Conservation (phyloP, 805 yeast genomes). For the Lachancea mirantina region DNA sequence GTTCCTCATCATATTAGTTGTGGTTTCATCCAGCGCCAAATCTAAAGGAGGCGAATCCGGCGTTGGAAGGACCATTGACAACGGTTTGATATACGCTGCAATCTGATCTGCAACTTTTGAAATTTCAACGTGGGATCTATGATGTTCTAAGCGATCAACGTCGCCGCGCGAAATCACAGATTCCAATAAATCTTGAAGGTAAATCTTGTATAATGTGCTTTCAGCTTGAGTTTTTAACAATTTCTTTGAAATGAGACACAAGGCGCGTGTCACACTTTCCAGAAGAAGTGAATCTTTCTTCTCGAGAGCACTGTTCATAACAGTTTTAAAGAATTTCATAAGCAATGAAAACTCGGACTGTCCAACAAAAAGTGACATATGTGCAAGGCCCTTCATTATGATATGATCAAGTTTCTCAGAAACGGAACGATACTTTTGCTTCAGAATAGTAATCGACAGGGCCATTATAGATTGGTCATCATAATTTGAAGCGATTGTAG, state of each 20-base stretch:
- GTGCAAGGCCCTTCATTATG: slow-evolving; percentile 55
- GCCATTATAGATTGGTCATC: slow-evolving; percentile 67
- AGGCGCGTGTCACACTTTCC: slow-evolving; percentile 42
- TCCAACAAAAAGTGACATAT: slow-evolving; percentile 53
- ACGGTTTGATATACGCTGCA: slow-evolving; percentile 56
- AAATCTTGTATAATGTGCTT: slow-evolving; percentile 44
- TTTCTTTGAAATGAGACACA: slow-evolving; percentile 37
- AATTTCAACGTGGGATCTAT: slow-evolving; percentile 68
- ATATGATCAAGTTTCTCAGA: slow-evolving; percentile 48
- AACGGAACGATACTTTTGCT: slow-evolving; percentile 57
- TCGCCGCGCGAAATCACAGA: slow-evolving; percentile 74
- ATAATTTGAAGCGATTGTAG: slow-evolving; percentile 58
- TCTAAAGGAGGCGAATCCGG: slow-evolving; percentile 39
- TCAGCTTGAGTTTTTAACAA: slow-evolving; percentile 23
- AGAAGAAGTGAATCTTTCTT: slow-evolving; percentile 34
- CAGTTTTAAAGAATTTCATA: slow-evolving; percentile 48
- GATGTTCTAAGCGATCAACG: slow-evolving; percentile 65
- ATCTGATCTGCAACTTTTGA: slow-evolving; percentile 65
- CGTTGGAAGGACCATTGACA: slow-evolving; percentile 67
- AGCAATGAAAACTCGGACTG: slow-evolving; percentile 63
- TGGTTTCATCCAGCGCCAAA: slow-evolving; percentile 33
- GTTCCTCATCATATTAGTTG: slow-evolving; percentile 63
- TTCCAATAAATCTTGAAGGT: slow-evolving; percentile 58
- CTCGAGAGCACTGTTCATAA: slow-evolving; percentile 39
- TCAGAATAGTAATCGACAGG: slow-evolving; percentile 70